Percentiles rank a stretch among this genome's conserved stretches.
These are phyloP conservation scores for Penicillium sp. DNA, from an alignment of 2,329 filamentous ascomycete species.

Conservation along the genomic window DNA sequence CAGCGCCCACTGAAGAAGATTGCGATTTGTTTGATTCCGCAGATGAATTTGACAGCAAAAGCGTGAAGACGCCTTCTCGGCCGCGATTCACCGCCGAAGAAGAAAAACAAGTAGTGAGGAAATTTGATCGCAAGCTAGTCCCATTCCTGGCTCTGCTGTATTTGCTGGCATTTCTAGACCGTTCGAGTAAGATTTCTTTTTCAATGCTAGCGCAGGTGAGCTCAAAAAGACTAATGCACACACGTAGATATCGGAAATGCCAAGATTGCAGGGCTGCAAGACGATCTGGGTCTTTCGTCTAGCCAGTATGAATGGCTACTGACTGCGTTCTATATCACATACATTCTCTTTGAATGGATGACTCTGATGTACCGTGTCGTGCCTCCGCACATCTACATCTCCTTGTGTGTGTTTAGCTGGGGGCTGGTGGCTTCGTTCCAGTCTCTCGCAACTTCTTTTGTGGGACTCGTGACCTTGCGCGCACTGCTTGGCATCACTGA, in stretches of 20 bases:
- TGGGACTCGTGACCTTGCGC: slow-evolving; percentile 44
- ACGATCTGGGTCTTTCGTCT: slow-evolving; percentile 50
- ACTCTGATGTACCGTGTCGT: slow-evolving; percentile 56
- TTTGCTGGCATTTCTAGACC: slow-evolving; percentile 76
- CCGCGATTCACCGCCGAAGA: slow-evolving; percentile 55
- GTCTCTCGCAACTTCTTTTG: slow-evolving; percentile 58
- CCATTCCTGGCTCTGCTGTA: slow-evolving; percentile 77
- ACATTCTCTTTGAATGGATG: slow-evolving; percentile 63
- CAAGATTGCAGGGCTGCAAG: slow-evolving; percentile 53
- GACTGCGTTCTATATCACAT: slow-evolving; percentile 59
- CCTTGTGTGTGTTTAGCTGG: slow-evolving; percentile 64
- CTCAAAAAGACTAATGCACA: slow-evolving; percentile 6
- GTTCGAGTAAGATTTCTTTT: slow-evolving; percentile 60
- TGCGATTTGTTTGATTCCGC: slow-evolving; percentile 26
- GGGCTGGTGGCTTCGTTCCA: slow-evolving; percentile 73
- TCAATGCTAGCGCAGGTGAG: neutral
- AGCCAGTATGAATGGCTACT: slow-evolving; percentile 57
- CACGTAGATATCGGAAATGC: slow-evolving; percentile 54
- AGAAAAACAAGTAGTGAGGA: slow-evolving; percentile 63
- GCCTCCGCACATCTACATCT: slow-evolving; percentile 57
- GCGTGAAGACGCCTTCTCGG: slow-evolving; percentile 4
- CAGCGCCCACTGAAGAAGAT: slow-evolving; percentile 22
- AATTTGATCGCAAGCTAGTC: slow-evolving; percentile 72
- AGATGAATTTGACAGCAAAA: slow-evolving; percentile 17
- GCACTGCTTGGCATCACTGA: slow-evolving; percentile 51